Base-by-base conservation (phyloP, 139 green algal genomes). In the Chlamydomonas sphaeroides region DNA sequence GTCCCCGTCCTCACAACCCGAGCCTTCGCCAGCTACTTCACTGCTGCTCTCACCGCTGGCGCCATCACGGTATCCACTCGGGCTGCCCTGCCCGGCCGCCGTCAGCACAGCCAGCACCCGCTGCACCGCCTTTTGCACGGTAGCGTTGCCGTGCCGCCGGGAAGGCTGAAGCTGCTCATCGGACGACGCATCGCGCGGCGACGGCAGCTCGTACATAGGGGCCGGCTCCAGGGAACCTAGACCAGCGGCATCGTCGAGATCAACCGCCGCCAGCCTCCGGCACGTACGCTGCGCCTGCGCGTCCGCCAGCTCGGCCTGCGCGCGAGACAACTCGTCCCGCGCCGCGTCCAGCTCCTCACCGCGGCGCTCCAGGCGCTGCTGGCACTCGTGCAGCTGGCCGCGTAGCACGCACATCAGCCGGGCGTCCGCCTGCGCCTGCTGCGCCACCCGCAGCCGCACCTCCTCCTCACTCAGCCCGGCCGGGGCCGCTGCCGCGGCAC, bases 341-440 rank as follows among this genome's bases (percentile, higher is more conserved):
- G 62, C 75, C 42, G 69, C 30, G 42, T 36, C 42, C 18, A 72
- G n/a, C 38, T 70, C 59, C 73, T 71, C 59, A 30, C 25, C 35
- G 41, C 36, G 35, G 7, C 30, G 39, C 59, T 32, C 39, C 73
- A 71, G 41, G 38, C n/a, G 28, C 59, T 70, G 53, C 73, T 70
- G 39, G n/a, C 30, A 61, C 23, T 70, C 73, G 7, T n/a, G 41
- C n/a, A 70, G 38, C 73, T 80, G 73, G 0, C 15, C 8, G 18
- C 73, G 73, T 59, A 80, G 39, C 41, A 42, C 59, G 30, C 57
- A 70, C 39, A 80, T 39, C 61, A 82, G 42, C 59, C 23, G 41
- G 3, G 75, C 75, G 63, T 82, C 75, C 32, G 62, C 75, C 3
- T 35, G 56, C 1, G 75, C 75, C 45, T 82, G 75, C 42, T 63